Conservation (phyloP, 805 yeast species). For the Scheffersomyces stipitis region DNA sequence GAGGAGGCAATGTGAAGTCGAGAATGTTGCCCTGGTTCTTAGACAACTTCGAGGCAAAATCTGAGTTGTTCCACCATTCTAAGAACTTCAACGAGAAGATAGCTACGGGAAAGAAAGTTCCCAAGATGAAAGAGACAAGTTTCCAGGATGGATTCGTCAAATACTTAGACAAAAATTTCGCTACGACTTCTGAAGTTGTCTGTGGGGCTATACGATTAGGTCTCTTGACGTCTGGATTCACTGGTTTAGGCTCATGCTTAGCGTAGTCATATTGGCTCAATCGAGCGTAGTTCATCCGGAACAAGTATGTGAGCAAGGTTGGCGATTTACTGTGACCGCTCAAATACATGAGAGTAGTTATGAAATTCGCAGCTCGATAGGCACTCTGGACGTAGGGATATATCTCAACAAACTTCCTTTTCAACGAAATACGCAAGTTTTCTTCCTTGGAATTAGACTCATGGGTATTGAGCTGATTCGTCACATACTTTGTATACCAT, state of each 20-base stretch:
- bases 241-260: slow-evolving; percentile 27
- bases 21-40: slow-evolving; percentile 46
- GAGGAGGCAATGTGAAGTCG: slow-evolving; percentile 52
- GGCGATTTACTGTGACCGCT: slow-evolving; percentile 68
- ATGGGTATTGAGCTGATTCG: slow-evolving; percentile 40
- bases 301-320: slow-evolving; percentile 56
- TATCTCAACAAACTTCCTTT: slow-evolving; percentile 47
- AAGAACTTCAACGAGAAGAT: slow-evolving; percentile 78
- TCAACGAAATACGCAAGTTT: slow-evolving; percentile 25
- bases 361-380: slow-evolving; percentile 49
- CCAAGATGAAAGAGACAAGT: slow-evolving; percentile 32
- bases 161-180: slow-evolving; percentile 19
- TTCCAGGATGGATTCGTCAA: slow-evolving; percentile 29
- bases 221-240: slow-evolving; percentile 3
- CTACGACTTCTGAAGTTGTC: slow-evolving; percentile 34
- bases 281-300: slow-evolving; percentile 66
- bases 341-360: slow-evolving; percentile 62
- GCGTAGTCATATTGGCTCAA: slow-evolving; percentile 52
- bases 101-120: slow-evolving; percentile 72
- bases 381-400: slow-evolving; percentile 61
- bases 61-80: slow-evolving; percentile 91
- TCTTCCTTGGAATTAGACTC: slow-evolving; percentile 22
- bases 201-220: slow-evolving; percentile 41
- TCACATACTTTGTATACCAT: slow-evolving; percentile 56
- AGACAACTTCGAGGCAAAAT: slow-evolving; percentile 59